Evolutionary conservation across 495 filamentous ascomycete genomes (phyloP).

Genomic region (Sphaerosporella brunnea): DNA sequence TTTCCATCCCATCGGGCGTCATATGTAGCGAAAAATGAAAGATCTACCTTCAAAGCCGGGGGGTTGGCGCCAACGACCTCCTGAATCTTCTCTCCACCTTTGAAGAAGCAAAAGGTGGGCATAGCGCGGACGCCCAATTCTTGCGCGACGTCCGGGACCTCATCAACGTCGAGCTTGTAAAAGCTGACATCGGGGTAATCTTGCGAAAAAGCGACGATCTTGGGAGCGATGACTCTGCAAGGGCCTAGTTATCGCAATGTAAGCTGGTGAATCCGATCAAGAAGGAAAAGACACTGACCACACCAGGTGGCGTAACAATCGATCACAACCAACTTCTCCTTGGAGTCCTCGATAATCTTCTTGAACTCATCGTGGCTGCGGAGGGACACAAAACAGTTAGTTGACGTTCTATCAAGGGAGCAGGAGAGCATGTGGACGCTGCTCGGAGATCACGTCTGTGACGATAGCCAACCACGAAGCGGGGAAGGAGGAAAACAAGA

Average conservation of each 20-base stretch:
- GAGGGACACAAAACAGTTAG: too few species aligned
- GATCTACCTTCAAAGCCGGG: conserved; percentile 25
- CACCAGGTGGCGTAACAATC: conserved; percentile 89
- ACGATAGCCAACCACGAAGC: too few species aligned
- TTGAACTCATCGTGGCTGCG: neutral
- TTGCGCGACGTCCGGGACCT: conserved; percentile 53
- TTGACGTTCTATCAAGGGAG: too few species aligned
- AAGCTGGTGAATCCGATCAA: neutral
- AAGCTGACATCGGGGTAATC: conserved; percentile 44
- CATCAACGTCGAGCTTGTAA: conserved; percentile 87
- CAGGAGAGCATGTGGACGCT: too few species aligned
- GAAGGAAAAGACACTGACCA: conserved; percentile 25
- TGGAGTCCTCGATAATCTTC: neutral
- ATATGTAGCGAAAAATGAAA: too few species aligned
- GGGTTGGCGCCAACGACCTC: conserved; percentile 76
- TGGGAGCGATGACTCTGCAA: conserved; percentile 75
- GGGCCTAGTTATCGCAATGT: conserved; percentile 29
- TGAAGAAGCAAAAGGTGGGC: conserved; percentile 85
- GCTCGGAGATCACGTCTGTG: too few species aligned
- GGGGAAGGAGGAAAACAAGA: too few species aligned
- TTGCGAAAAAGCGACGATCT: conserved; percentile 45
- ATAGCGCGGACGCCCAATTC: conserved; percentile 79
- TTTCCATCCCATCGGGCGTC: too few species aligned
- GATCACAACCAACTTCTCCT: conserved; percentile 48
- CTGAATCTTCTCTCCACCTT: conserved; percentile 42